A percentile compares a stretch with the other conserved stretches of the same genome.
phyloP scores from a whole-genome alignment of 164 flowering plant genomes.

The Berberis thunbergii region DNA sequence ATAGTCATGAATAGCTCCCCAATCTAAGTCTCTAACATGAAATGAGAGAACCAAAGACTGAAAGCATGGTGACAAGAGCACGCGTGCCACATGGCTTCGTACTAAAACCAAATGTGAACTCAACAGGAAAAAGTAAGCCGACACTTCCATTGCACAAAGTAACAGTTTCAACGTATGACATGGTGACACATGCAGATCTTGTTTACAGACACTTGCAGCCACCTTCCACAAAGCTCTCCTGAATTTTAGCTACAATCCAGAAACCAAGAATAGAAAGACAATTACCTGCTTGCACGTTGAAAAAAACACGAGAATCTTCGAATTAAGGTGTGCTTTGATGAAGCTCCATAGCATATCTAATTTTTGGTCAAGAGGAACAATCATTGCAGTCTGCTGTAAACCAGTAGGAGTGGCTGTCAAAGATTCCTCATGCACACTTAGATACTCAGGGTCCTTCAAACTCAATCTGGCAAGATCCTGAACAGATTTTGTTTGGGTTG shows the following conservation, averaged over 20 bases:
- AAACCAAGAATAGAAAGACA: not conserved
- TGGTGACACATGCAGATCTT: too few species aligned
- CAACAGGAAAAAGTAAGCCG: too few species aligned
- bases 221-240: too few species aligned
- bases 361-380: slow-evolving; percentile 78
- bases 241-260: not conserved
- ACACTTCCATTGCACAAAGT: too few species aligned
- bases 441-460: slow-evolving; percentile 86
- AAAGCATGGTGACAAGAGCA: too few species aligned
- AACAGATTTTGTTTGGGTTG: slow-evolving; percentile 91
- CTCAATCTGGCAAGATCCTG: slow-evolving; percentile 96
- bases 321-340: slow-evolving; percentile 72
- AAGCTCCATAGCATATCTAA: slow-evolving; percentile 93
- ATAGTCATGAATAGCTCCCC: too few species aligned
- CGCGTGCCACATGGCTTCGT: too few species aligned
- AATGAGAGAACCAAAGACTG: too few species aligned
- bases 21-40: too few species aligned
- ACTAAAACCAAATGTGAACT: too few species aligned
- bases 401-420: slow-evolving; percentile 68
- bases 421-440: slow-evolving; percentile 87
- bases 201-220: too few species aligned
- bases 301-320: slow-evolving; percentile 82
- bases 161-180: too few species aligned
- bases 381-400: slow-evolving; percentile 65
- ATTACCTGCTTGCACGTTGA: slow-evolving; percentile 88